These are phyloP conservation scores for Hypoxylon sp. DNA, from an alignment of 2,329 filamentous ascomycete genomes.

Conservation along the genomic window DNA sequence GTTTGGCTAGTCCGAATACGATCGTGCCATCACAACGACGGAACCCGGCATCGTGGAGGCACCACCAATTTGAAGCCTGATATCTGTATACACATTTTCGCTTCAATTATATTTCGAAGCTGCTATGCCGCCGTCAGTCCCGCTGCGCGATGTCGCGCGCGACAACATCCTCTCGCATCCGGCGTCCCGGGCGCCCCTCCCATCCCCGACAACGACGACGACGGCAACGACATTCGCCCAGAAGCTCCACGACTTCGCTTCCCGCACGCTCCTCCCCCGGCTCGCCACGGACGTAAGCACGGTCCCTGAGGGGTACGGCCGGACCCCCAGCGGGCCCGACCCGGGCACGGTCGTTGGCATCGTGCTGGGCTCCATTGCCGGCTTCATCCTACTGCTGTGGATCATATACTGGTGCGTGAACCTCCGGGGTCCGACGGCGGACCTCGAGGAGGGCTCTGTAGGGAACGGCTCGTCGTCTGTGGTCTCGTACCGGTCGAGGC, in stretches of 20 bases:
- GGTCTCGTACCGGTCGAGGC: conserved; percentile 52
- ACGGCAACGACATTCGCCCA: conserved; percentile 23
- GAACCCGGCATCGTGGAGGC: conserved; percentile 9
- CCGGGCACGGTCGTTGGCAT: conserved; percentile 58
- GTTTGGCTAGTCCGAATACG: conserved; percentile 20
- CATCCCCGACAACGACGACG: conserved; percentile 19
- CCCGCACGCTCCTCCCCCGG: conserved; percentile 39
- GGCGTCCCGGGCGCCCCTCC: conserved; percentile 30
- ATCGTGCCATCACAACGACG: conserved; percentile 12
- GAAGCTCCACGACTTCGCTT: conserved; percentile 33
- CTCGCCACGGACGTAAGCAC: conserved; percentile 53
- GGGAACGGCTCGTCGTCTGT: conserved; percentile 53
- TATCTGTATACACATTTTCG: background rate
- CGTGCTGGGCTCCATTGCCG: conserved; percentile 60
- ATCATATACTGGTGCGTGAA: conserved; percentile 53
- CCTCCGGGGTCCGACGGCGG: conserved; percentile 42
- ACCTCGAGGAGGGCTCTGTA: conserved; percentile 54
- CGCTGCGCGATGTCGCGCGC: conserved; percentile 40
- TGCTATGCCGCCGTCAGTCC: conserved; percentile 44
- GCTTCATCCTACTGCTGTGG: conserved; percentile 51
- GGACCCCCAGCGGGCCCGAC: conserved; percentile 59
- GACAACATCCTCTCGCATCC: conserved; percentile 31
- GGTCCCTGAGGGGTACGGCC: conserved; percentile 60
- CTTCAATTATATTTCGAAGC: conserved; percentile 10
- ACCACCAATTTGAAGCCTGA: background rate